Base-by-base conservation (phyloP, 148 eudicot species). In the Nepenthes mirabilis region DNA sequence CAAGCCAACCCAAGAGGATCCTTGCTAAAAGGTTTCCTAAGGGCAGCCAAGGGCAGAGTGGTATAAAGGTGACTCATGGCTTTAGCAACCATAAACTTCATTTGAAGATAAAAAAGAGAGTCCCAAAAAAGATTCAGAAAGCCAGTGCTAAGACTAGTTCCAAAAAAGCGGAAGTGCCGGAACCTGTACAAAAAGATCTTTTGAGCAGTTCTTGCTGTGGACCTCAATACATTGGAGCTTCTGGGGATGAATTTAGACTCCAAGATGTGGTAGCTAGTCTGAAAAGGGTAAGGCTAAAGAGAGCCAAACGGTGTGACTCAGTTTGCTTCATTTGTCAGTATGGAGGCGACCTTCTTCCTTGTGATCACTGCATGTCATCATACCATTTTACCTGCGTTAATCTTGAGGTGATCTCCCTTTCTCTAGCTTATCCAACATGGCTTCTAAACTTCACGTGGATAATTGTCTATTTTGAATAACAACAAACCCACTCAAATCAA, bases 241-340 rank as follows among this genome's bases (percentile, higher is more conserved):
- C 73, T 64, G 60, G 66, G 47, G 69, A 67, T 14, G 78, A 68
- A 37, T 43, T 56, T 36, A 55, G 32, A 34, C 52, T 53, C 23
- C 58, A 64, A 45, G 68, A 78, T 57, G 45, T 63, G 43, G 37
- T 65, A 37, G 56, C 47, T 34, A 54, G 37, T 57, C 52, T 72
- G 55, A 48, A 43, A 56, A 71, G 65, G 65, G 68, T 57, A 49
- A 74, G 50, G 73, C 68, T 55, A 52, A 68, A 43, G 55, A 73
- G 63, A 65, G 58, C 65, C 54, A 77, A 56, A 58, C 56, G 62
- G 14, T 61, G 34, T 56, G 83, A 79, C 61, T 66, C 79, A 34
- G 79, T 79, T 65, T 79, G 83, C 68, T 75, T 75, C 59, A 64
- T 75, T 66, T 79, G 83, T 66, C 79, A 79, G 64, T 60, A 79